Conservation (phyloP, 202 grass and related monocot genomes). For the Brachypodium distachyon region DNA sequence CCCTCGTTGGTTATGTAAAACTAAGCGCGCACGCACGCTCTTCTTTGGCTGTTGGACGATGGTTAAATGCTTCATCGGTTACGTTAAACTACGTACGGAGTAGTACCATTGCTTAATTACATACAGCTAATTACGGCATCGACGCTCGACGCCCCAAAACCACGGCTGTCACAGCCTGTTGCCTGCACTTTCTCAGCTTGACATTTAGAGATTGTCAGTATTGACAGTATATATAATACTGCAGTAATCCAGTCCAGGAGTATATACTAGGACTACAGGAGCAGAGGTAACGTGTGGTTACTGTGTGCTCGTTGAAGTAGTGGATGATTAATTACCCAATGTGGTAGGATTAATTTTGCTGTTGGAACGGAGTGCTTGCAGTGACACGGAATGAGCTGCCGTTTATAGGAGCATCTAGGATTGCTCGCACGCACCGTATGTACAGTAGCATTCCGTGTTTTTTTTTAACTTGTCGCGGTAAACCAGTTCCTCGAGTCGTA, state of each 20-base stretch:
- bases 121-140: neutral
- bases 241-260: neutral
- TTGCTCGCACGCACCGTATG: neutral
- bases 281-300: neutral
- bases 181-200: neutral
- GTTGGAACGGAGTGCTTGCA: slow-evolving; percentile 13
- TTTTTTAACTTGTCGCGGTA: neutral
- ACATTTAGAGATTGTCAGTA: neutral
- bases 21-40: neutral
- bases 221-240: neutral
- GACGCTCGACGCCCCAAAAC: neutral
- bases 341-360: neutral
- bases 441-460: neutral
- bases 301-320: neutral
- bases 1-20: neutral
- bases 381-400: neutral
- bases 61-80: slow-evolving; percentile 8
- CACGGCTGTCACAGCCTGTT: slow-evolving; percentile 16
- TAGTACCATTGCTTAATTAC: neutral
- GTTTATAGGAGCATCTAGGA: slow-evolving; percentile 9
- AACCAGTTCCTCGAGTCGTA: neutral
- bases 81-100: neutral
- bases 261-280: neutral
- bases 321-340: neutral
- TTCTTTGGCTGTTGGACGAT: neutral